These are phyloP conservation scores for Testicularia cyperi DNA, from an alignment of 1,284 basidiomycete genomes.

Conservation along the genomic window DNA sequence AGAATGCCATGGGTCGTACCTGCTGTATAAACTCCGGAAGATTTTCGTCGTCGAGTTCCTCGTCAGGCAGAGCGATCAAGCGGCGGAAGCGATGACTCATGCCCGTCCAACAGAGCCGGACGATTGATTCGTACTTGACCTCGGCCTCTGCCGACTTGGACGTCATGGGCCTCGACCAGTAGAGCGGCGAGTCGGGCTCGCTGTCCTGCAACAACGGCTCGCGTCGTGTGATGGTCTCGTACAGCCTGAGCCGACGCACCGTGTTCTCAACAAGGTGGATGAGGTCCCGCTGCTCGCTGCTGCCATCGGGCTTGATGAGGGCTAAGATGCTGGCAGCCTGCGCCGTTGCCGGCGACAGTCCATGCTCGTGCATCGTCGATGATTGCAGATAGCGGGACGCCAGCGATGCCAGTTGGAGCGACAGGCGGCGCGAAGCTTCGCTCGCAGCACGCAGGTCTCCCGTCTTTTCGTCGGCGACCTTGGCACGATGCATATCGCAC, in stretches of 20 bases:
- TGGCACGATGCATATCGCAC: slow-evolving; percentile 32
- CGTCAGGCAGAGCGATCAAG: slow-evolving; percentile 34
- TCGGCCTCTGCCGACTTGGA: slow-evolving; percentile 30
- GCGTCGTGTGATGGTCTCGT: slow-evolving; percentile 15
- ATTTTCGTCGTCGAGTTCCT: slow-evolving; percentile 14
- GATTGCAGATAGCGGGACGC: slow-evolving; percentile 29
- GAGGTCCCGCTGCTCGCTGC: slow-evolving; percentile 18
- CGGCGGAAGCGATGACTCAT: slow-evolving; percentile 34
- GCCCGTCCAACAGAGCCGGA: slow-evolving; percentile 33
- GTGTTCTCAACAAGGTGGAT: slow-evolving; percentile 30
- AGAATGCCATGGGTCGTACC: slow-evolving; percentile 37
- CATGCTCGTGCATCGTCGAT: slow-evolving; percentile 12
- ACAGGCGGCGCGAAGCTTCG: slow-evolving; percentile 17
- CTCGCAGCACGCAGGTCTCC: slow-evolving; percentile 28
- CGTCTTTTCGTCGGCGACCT: slow-evolving; percentile 21
- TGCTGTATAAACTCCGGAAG: slow-evolving; percentile 24
- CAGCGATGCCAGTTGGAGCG: slow-evolving; percentile 12
- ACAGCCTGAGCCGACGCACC: slow-evolving; percentile 18
- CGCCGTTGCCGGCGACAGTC: slow-evolving; percentile 17
- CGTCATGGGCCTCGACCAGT: slow-evolving; percentile 29
- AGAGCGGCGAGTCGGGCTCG: slow-evolving; percentile 31
- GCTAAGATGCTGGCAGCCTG: slow-evolving; percentile 42
- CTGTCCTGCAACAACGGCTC: slow-evolving; percentile 24
- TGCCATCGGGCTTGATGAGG: slow-evolving; percentile 30
- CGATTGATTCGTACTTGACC: slow-evolving; percentile 42